A percentile compares a stretch with the other conserved stretches of the same genome.
Conservation (phyloP, 1,139 yeast species). For the Nakaseomyces nivariensis region DNA sequence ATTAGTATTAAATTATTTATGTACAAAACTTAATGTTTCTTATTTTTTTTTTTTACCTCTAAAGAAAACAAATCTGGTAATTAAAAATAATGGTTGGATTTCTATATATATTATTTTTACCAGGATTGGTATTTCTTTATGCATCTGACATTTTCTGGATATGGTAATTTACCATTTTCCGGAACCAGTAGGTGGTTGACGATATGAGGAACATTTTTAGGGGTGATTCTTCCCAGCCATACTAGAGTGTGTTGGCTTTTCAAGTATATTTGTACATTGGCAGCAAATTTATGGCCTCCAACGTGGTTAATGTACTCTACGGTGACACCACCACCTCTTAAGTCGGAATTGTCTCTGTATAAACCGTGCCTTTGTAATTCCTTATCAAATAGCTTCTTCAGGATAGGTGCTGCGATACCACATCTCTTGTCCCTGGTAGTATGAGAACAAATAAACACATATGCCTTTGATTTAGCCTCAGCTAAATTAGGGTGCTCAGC, state of each 20-base stretch:
- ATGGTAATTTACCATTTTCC: slow-evolving; percentile 22
- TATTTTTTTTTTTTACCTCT: too few species aligned
- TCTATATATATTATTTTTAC: slow-evolving; percentile 9
- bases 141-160: slow-evolving; percentile 30
- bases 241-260: slow-evolving; percentile 59
- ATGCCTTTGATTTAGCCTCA: slow-evolving; percentile 41
- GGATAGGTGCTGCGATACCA: slow-evolving; percentile 88
- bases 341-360: slow-evolving; percentile 65
- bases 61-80: not conserved
- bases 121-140: slow-evolving; percentile 24
- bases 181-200: slow-evolving; percentile 43
- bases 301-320: slow-evolving; percentile 73
- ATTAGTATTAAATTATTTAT: too few species aligned
- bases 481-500: slow-evolving; percentile 25
- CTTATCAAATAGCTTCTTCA: slow-evolving; percentile 71
- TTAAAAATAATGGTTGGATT: not conserved
- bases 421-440: slow-evolving; percentile 85
- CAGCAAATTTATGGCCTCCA: slow-evolving; percentile 93
- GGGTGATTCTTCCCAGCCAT: slow-evolving; percentile 83
- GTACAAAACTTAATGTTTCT: too few species aligned
- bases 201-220: slow-evolving; percentile 62
- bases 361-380: slow-evolving; percentile 60
- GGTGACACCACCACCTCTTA: slow-evolving; percentile 60
- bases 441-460: slow-evolving; percentile 78
- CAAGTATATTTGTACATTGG: slow-evolving; percentile 71